phyloP scores from a whole-genome alignment of 805 yeast species.

The Metschnikowia arizonensis region DNA sequence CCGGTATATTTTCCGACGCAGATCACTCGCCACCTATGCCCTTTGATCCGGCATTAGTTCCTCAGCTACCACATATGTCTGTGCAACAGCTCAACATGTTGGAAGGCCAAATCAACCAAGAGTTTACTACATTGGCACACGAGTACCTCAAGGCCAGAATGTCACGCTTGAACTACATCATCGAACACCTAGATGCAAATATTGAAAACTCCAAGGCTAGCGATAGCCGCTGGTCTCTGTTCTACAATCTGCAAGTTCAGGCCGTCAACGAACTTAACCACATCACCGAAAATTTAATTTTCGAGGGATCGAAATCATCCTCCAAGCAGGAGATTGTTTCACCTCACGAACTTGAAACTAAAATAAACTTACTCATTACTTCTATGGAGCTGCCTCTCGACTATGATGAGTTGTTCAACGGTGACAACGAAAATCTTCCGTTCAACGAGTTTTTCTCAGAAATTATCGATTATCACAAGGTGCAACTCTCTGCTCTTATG shows the following conservation, averaged over 20 bases:
- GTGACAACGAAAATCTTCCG: constrained; percentile 19
- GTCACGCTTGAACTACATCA: constrained; percentile 26
- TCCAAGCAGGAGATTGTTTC: neutral
- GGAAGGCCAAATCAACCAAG: constrained; percentile 20
- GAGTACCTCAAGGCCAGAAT: constrained; percentile 27
- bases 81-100: constrained; percentile 24
- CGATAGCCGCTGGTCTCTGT: constrained; percentile 32
- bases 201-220: constrained; percentile 25
- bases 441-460: constrained; percentile 22
- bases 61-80: constrained; percentile 20
- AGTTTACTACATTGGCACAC: constrained; percentile 24
- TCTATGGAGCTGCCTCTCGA: constrained; percentile 33
- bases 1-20: neutral
- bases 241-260: constrained; percentile 32
- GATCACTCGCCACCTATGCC: neutral
- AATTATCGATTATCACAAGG: constrained; percentile 21
- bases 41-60: constrained; percentile 15
- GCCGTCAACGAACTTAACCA: constrained; percentile 30
- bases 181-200: constrained; percentile 23
- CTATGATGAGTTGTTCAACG: constrained; percentile 26
- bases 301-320: constrained; percentile 4
- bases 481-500: constrained; percentile 22
- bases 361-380: constrained; percentile 26
- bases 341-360: constrained; percentile 29
- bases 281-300: constrained; percentile 29